These are phyloP conservation scores for Sodiomyces alkalinus DNA, from an alignment of 2,329 filamentous ascomycete genomes.

Conservation along the genomic window DNA sequence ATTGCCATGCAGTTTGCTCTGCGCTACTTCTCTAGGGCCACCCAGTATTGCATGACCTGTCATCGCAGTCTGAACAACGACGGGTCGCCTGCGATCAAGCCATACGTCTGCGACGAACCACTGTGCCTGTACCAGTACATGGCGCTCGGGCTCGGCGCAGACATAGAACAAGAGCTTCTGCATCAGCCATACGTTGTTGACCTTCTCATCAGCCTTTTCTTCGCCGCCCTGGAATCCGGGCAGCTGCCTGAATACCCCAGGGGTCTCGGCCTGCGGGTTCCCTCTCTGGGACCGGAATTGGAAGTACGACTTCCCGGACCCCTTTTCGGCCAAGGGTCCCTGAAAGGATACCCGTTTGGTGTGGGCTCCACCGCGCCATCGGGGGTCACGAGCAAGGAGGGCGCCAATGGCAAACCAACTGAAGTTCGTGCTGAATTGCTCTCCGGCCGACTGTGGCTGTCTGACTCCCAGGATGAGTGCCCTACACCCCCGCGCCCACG, in stretches of 20 bases:
- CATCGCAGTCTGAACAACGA: conserved; percentile 46
- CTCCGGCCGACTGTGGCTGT: too few relatives aligned
- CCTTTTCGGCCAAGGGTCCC: too few relatives aligned
- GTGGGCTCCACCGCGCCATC: too few relatives aligned
- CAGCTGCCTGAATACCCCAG: conserved; percentile 27
- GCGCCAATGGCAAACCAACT: too few relatives aligned
- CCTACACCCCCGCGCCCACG: too few relatives aligned
- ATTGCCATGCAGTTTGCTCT: conserved; percentile 60
- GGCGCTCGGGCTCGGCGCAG: conserved; percentile 69
- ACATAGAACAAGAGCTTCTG: conserved; percentile 70
- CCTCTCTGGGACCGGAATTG: conserved; percentile 2
- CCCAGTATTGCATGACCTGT: conserved; percentile 77
- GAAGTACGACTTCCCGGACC: not conserved
- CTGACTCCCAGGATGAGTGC: too few relatives aligned
- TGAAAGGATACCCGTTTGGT: too few relatives aligned
- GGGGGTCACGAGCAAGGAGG: too few relatives aligned
- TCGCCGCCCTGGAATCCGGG: conserved; percentile 32
- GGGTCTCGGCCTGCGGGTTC: conserved; percentile 23
- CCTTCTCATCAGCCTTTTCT: conserved; percentile 71
- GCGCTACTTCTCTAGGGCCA: conserved; percentile 64
- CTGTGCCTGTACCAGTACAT: conserved; percentile 85
- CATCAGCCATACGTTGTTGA: conserved; percentile 73
- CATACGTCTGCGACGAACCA: conserved; percentile 60
- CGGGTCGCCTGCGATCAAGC: conserved; percentile 56
- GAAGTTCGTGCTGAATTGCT: too few relatives aligned